phyloP scores from a whole-genome alignment of 768 basidiomycete species.

The Pholiota conissans region DNA sequence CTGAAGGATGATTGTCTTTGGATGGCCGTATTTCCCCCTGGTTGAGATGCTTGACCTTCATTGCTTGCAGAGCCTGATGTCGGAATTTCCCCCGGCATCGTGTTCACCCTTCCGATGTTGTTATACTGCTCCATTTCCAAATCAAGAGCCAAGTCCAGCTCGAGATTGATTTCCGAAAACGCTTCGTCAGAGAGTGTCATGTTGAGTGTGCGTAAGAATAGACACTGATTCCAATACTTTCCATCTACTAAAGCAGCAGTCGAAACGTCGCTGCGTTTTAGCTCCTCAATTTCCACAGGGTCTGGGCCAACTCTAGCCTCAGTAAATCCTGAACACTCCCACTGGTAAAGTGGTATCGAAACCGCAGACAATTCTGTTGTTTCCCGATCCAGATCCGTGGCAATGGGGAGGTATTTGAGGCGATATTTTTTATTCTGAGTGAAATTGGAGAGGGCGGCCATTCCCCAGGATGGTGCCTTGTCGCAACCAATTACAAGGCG shows the following conservation, averaged over 20 bases:
- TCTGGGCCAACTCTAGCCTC: constrained; percentile 8
- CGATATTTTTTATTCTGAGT: not conserved
- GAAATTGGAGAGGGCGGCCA: constrained; percentile 12
- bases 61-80: not conserved
- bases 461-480: constrained; percentile 24
- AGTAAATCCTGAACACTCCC: not conserved
- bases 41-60: not conserved
- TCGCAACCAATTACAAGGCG: constrained; percentile 26
- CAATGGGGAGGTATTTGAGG: not conserved
- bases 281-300: not conserved
- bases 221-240: constrained; percentile 17
- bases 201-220: not conserved
- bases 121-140: no score
- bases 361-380: not conserved
- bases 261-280: not conserved
- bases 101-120: no score
- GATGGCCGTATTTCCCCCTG: not conserved
- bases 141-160: not conserved
- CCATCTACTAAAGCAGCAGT: not conserved
- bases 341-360: not conserved
- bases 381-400: not conserved
- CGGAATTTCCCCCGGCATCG: no score
- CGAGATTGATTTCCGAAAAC: not conserved
- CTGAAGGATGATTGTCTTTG: no score
- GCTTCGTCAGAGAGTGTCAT: not conserved